Percentiles rank a stretch among this genome's conserved stretches.
These are phyloP conservation scores for Cryphonectria radicalis DNA, from an alignment of 2,329 filamentous ascomycete species.

Conservation along the genomic window DNA sequence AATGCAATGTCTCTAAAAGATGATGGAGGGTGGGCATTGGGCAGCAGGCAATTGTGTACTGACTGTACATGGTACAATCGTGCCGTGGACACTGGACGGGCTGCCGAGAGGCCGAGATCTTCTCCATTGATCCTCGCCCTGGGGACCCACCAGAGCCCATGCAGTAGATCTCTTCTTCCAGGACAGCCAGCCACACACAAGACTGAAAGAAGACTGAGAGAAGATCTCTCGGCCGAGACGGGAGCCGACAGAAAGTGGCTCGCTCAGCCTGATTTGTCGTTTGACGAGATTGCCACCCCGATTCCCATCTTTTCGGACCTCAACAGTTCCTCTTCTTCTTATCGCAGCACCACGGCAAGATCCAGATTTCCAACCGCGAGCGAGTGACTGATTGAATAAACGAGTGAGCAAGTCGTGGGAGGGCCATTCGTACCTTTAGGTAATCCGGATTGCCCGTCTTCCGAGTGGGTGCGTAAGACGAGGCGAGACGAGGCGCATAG, in stretches of 20 bases:
- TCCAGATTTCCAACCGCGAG: neutral
- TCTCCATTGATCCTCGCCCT: neutral
- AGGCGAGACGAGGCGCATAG: neutral
- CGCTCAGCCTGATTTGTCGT: neutral
- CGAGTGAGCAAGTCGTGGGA: neutral
- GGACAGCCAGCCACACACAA: neutral
- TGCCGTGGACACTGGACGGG: neutral
- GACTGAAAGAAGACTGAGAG: neutral
- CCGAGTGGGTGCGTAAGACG: neutral
- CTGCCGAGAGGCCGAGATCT: neutral
- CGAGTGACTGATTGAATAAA: neutral
- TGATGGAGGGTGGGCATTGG: neutral
- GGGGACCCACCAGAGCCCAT: neutral
- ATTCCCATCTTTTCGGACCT: neutral
- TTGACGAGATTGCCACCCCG: neutral
- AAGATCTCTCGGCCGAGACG: slow-evolving; percentile 1
- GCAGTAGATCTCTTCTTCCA: neutral
- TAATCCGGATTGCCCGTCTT: neutral
- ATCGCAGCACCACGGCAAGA: neutral
- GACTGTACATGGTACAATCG: neutral
- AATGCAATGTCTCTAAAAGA: neutral
- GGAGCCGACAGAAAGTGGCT: neutral
- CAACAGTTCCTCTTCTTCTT: neutral
- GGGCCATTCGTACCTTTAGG: neutral
- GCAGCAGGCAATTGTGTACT: neutral